Evolutionary conservation across 2,329 filamentous ascomycete genomes (phyloP).

Genomic region (Venturia pyrina): DNA sequence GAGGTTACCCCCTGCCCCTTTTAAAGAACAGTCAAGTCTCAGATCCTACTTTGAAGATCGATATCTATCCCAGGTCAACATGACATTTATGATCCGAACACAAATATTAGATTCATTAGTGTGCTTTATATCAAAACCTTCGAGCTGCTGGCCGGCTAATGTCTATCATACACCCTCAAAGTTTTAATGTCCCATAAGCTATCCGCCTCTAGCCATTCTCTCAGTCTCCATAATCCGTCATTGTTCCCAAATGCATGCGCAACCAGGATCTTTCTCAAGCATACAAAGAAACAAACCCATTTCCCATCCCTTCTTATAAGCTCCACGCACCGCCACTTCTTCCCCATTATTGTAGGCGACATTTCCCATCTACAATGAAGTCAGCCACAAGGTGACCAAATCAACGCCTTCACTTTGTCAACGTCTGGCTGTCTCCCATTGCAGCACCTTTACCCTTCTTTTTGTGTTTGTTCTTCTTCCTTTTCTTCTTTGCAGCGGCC

Average conservation of each 20-base stretch:
- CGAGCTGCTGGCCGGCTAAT: neutral
- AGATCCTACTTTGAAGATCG: too few relatives aligned
- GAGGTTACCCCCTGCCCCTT: too few relatives aligned
- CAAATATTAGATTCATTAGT: neutral
- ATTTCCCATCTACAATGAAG: neutral
- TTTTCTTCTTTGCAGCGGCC: slow-evolving; percentile 19
- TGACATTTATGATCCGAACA: neutral
- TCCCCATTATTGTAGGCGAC: neutral
- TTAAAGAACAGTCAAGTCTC: too few relatives aligned
- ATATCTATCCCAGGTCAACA: too few relatives aligned
- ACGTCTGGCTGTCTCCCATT: neutral
- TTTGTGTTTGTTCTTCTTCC: slow-evolving; percentile 26
- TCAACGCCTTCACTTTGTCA: neutral
- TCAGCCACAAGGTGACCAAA: neutral
- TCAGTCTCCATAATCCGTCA: neutral
- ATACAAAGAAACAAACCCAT: neutral
- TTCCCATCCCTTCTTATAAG: neutral
- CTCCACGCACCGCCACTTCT: neutral
- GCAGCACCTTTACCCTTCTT: slow-evolving; percentile 14
- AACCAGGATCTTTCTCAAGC: neutral
- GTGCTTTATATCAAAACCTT: neutral
- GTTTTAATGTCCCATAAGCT: neutral
- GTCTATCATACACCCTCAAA: neutral
- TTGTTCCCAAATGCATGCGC: neutral
- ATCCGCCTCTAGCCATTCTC: neutral